Base-by-base conservation (phyloP, 306 rosid species). In the Gastrolobium bilobum region DNA sequence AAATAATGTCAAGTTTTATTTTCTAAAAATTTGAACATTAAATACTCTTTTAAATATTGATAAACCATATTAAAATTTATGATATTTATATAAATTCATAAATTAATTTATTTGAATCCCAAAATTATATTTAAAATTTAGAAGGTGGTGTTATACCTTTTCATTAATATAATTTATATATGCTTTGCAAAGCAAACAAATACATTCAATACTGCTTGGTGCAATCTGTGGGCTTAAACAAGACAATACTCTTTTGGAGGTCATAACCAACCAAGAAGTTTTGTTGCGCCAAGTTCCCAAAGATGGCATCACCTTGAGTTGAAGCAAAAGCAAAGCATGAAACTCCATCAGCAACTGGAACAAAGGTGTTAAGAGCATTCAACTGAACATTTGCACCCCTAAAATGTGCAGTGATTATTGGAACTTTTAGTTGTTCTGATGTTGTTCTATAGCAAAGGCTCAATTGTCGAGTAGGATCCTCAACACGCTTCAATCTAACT, bases 251-350 rank as follows among this genome's bases (percentile, higher is more conserved):
- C 10, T 39, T 13, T 20, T 31, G 13, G 3, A 38, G 38, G 51
- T 88, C 92, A 37, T 88, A 90, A 0, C 92, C 94, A 3, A 84
- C 75, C 62, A 76, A 31, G 73, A 86, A 84, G 35, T 79, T 79
- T 58, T 10, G 31, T 68, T 90, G 92, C 0, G 83, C 73, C 42
- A 90, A 3, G 60, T 81, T 88, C 0, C 90, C 92, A n/a, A 71
- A 83, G 8, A 88, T 81, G 0, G 79, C 37, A 0, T 4, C 1
- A 40, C 39, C 0, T 1, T 5, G 3, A 0, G 4, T 0, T 20
- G 0, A 0, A 2, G 2, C 0, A 10, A 90, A 84, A 13, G 88
- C 84, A 7, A 90, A 84, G 72, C 94, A 90, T 8, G 59, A 35
- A 0, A 75, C 77, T 0, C n/a, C 67, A 0, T 78, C 79, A 0